These are phyloP conservation scores for Metroxylon sagu DNA, from an alignment of 176 grass and related monocot species.

Conservation along the genomic window DNA sequence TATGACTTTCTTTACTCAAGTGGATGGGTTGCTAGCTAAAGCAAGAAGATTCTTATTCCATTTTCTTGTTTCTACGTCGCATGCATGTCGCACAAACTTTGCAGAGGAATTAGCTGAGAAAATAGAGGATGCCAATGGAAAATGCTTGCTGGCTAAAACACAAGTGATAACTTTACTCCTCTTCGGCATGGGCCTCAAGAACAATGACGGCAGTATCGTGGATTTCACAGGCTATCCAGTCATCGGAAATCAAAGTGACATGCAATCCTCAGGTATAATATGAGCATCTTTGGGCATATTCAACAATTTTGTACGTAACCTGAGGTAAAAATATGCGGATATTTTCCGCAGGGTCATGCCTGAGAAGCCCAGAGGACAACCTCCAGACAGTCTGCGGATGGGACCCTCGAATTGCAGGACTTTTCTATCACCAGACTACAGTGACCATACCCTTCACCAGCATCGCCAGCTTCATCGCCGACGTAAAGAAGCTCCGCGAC, in stretches of 20 bases:
- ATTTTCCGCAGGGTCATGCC: conserved; percentile 15
- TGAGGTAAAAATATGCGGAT: no score
- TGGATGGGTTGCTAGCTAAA: no score
- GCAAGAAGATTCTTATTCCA: neutral
- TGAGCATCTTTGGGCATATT: no score
- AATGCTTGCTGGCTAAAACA: conserved; percentile 14
- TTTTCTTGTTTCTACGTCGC: neutral
- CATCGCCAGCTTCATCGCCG: conserved; percentile 30
- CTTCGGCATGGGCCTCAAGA: conserved; percentile 26
- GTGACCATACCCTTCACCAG: conserved; percentile 37
- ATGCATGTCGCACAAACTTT: neutral
- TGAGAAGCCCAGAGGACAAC: conserved; percentile 24
- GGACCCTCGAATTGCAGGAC: conserved; percentile 36
- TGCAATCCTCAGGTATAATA: conserved; percentile 25
- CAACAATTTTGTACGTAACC: no score
- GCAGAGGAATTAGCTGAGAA: conserved; percentile 24
- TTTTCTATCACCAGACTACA: conserved; percentile 37
- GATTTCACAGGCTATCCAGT: conserved; percentile 34
- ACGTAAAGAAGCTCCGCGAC: conserved; percentile 51
- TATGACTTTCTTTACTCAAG: no score
- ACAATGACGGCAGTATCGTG: conserved; percentile 6
- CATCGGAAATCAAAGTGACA: conserved; percentile 43
- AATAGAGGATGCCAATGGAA: conserved; percentile 2
- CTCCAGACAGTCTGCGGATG: conserved; percentile 46
- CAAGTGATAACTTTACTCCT: conserved; percentile 2